Evolutionary conservation across 495 filamentous ascomycete species (phyloP).

Genomic region (Coniosporium apollinis): DNA sequence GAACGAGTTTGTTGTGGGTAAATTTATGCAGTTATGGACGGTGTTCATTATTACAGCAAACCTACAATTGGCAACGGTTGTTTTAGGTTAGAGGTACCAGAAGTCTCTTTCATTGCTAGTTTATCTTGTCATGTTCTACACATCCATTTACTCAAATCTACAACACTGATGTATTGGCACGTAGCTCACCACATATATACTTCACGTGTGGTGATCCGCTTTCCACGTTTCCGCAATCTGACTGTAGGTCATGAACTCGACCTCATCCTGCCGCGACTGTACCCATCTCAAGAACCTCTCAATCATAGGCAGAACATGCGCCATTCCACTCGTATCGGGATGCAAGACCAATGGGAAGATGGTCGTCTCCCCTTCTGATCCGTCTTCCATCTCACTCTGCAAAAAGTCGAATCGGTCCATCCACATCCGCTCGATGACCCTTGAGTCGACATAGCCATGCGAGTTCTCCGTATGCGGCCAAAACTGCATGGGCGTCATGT

Average conservation of each 20-base stretch:
- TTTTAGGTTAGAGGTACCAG: too few relatives aligned
- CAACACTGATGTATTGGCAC: too few relatives aligned
- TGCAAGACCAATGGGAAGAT: conserved; percentile 38
- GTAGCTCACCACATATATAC: too few relatives aligned
- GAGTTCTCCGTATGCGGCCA: conserved; percentile 33
- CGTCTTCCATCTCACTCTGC: conserved; percentile 14
- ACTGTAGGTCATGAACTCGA: conserved; percentile 30
- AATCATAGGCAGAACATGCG: conserved; percentile 43
- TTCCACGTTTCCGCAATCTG: conserved; percentile 27
- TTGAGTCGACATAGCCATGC: conserved; percentile 35
- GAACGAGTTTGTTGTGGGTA: too few relatives aligned
- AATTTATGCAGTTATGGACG: too few relatives aligned
- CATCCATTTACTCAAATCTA: too few relatives aligned
- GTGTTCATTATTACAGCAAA: too few relatives aligned
- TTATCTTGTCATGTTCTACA: too few relatives aligned
- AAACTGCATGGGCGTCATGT: conserved; percentile 40
- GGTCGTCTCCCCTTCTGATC: conserved; percentile 8
- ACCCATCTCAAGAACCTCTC: conserved; percentile 38
- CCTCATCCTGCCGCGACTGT: conserved; percentile 29
- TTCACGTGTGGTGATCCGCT: too few relatives aligned
- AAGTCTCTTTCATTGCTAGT: too few relatives aligned
- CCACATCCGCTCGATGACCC: conserved; percentile 38
- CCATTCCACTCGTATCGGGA: conserved; percentile 45
- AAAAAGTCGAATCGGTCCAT: conserved; percentile 31
- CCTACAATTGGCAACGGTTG: too few relatives aligned